Percentiles rank a stretch among this genome's conserved stretches.
phyloP scores from a whole-genome alignment of 306 rosid species.

The Castanea mollissima region DNA sequence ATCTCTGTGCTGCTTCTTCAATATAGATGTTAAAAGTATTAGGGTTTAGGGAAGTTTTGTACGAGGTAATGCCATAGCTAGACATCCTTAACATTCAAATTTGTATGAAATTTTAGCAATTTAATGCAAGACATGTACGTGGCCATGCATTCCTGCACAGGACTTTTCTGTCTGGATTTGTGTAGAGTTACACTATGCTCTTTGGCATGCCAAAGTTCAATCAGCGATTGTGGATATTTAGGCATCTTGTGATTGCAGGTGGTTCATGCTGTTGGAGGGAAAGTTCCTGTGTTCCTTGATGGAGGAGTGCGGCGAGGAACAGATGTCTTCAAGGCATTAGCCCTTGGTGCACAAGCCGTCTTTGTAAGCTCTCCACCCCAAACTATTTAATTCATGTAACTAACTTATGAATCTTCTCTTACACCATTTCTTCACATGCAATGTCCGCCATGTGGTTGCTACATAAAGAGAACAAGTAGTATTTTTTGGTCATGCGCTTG shows the following conservation, averaged over 20 bases:
- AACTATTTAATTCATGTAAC: not conserved
- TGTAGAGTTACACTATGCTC: not conserved
- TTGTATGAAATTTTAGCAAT: not conserved
- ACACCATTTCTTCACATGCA: not conserved
- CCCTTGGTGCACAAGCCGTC: constrained; percentile 95
- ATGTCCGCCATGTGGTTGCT: not conserved
- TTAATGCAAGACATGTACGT: not conserved
- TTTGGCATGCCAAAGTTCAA: not conserved
- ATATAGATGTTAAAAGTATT: not conserved
- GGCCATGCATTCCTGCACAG: not conserved
- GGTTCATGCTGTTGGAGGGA: constrained; percentile 88
- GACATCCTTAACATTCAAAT: not conserved
- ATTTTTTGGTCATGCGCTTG: not conserved
- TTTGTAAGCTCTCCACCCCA: constrained; percentile 56
- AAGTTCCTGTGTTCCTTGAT: constrained; percentile 86
- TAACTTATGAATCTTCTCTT: not conserved
- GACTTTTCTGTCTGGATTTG: not conserved
- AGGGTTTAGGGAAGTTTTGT: not conserved
- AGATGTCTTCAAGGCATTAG: constrained; percentile 96
- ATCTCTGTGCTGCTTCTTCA: not conserved
- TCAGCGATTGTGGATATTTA: not conserved
- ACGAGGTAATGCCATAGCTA: not conserved
- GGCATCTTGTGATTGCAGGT: constrained; percentile 43
- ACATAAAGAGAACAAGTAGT: not conserved
- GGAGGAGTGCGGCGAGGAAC: constrained; percentile 99